Base-by-base conservation (phyloP, 129 eudicot species). In the Chrysanthemum seticuspe region DNA sequence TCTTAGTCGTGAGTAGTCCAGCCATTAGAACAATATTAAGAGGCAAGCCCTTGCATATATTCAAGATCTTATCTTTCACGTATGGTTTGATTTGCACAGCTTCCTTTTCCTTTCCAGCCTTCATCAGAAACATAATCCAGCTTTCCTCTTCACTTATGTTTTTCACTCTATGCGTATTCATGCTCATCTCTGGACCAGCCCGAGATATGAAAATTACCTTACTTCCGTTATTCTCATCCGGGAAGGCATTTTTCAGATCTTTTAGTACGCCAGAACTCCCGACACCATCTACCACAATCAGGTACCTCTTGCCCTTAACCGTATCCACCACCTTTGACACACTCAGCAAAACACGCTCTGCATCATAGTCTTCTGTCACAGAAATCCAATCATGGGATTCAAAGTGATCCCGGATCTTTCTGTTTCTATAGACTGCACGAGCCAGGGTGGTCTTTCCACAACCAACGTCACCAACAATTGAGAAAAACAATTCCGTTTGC, bases 361-460 rank as follows among this genome's bases (percentile, higher is more conserved):
- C 57, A 2, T 60, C 70, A 45, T 63, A 56, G 13, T 79, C 86
- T 52, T 78, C 68, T n/a, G 71, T 59, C 49, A 81, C 58, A 13
- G 77, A 74, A 69, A 84, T 73, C 88, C 88, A 84, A 13, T 75
- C 81, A 47, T 72, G 74, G 48, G 40, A 68, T 13, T 81, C 71
- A 34, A 87, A 84, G 36, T 44, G 74, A 2, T 83, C 73, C 79
- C 83, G 76, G 60, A 87, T 76, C 54, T 51, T 40, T 59, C 69
- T 74, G 45, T 70, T 70, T 51, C 73, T 71, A 49, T 72, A 81
- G 45, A 87, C 70, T 55, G 86, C 81, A 34, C 86, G 82, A 48
- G 92, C 86, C 69, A 84, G 79, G 45, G 88, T 87, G 18, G 92
- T 84, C 86, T 81, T 81, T 57, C 92, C 88, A 6, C 83, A 87